Conservation (phyloP, 2,329 filamentous ascomycete genomes). For the Elsinoe australis region DNA sequence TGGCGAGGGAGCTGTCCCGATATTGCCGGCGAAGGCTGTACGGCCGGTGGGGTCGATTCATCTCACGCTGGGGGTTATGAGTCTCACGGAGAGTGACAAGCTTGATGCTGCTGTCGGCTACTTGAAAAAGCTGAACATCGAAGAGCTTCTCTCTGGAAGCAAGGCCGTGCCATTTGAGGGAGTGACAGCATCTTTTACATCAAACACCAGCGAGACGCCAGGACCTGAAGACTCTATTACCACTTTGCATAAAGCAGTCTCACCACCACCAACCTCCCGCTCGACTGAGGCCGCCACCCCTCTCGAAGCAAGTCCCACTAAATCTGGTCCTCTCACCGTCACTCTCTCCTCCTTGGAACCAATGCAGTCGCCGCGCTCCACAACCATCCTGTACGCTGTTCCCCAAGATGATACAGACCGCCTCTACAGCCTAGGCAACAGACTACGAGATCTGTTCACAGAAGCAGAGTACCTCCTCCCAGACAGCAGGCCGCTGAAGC, state of each 20-base stretch:
- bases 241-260: conserved; percentile 19
- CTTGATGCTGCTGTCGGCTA: conserved; percentile 42
- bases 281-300: neutral
- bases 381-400: conserved; percentile 58
- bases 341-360: conserved; percentile 46
- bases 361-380: conserved; percentile 53
- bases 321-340: conserved; percentile 31
- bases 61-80: conserved; percentile 81
- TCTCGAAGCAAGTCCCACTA: no score
- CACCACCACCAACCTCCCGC: conserved; percentile 16
- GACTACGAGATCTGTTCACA: conserved; percentile 49
- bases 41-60: conserved; percentile 75
- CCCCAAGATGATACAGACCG: conserved; percentile 48
- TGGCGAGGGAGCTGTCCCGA: no score
- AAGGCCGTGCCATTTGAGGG: no score
- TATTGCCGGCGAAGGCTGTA: conserved; percentile 58
- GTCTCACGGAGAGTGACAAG: conserved; percentile 46
- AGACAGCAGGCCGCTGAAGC: conserved; percentile 56
- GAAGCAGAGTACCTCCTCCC: conserved; percentile 49
- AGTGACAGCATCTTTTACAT: neutral
- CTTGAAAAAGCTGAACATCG: conserved; percentile 25
- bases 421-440: conserved; percentile 51
- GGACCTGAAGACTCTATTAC: no score
- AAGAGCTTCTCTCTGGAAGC: conserved; percentile 19
- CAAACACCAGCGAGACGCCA: neutral